phyloP scores from a whole-genome alignment of 2,329 filamentous ascomycete genomes.

The Helminthosporium solani region DNA sequence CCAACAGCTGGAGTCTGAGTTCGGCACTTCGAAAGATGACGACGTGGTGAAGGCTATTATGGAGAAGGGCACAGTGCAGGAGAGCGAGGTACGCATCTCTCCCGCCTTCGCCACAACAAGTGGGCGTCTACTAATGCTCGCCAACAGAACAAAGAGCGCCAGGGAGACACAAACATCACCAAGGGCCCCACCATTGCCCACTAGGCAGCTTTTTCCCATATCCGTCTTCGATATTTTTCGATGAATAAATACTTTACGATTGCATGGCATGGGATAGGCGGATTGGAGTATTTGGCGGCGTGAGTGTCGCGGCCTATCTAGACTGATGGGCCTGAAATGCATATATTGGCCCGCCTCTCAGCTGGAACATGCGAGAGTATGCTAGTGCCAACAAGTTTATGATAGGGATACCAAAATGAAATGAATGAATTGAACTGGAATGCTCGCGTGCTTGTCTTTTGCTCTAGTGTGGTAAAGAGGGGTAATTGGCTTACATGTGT shows the following conservation, averaged over 20 bases:
- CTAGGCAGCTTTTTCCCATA: slow-evolving; percentile 16
- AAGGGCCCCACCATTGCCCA: slow-evolving; percentile 38
- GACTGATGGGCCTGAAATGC: slow-evolving; percentile 1
- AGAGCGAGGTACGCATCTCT: slow-evolving; percentile 23
- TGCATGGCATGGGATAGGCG: slow-evolving; percentile 11
- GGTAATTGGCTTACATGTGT: neutral
- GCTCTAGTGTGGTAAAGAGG: neutral
- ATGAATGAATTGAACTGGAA: neutral
- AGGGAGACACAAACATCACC: slow-evolving; percentile 47
- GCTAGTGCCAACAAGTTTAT: neutral
- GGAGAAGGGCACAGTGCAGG: slow-evolving; percentile 61
- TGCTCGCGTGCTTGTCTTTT: neutral
- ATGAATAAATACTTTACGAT: slow-evolving; percentile 5
- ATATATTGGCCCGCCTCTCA: neutral
- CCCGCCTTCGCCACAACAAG: neutral
- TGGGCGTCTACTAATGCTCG: slow-evolving; percentile 8
- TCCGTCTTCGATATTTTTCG: slow-evolving; percentile 3
- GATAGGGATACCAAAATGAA: slow-evolving; percentile 5
- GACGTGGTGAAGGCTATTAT: slow-evolving; percentile 81
- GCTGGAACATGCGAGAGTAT: slow-evolving; percentile 4
- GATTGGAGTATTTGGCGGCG: neutral
- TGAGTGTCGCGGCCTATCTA: neutral
- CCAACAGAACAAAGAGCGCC: slow-evolving; percentile 42
- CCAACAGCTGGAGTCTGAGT: slow-evolving; percentile 75
- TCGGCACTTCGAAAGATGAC: slow-evolving; percentile 77